Base-by-base conservation (phyloP, 2,329 filamentous ascomycete genomes). In the Cladosporium austrohemisphaericum region DNA sequence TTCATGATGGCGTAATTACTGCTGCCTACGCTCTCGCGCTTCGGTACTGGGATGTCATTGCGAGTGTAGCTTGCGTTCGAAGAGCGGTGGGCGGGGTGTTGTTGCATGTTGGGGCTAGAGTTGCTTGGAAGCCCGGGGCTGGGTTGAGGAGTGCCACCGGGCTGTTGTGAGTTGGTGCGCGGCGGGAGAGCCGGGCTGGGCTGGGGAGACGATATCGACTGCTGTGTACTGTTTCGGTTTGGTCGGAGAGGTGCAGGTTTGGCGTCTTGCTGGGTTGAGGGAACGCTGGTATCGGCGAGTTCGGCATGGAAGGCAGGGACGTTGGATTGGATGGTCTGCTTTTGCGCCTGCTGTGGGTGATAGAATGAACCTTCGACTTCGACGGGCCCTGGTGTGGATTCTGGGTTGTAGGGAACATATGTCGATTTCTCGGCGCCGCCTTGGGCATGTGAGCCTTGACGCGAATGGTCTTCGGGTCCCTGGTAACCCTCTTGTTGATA, bases 291-390 rank as follows among this genome's bases (percentile, higher is more conserved):
- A 31, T 50, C 47, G 9, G 47, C 47, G 5, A 65, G 50, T 46
- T 65, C 62, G 4, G 60, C 57, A 16, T 54, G 52, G 50, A 64
- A 63, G 13, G 52, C 52, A 9, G 47, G 47, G 10, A 36, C 25
- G 14, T 32, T 55, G 35, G 33, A 49, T 43, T 31, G 54, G 47
- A 18, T 33, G 31, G 7, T 53, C 45, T 26, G 56, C 40, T 32
- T 56, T 25, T 60, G 62, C 8, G 55, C 54, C 20, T 65, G 64
- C 2, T 66, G 57, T 10, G 58, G 44, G 32, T 70, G 63, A 53
- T 68, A 68, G 55, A 63, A 71, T 29, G 70, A 68, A 47, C 71
- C 71, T 8, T 68, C 69, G 2, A 74, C 57, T 49, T 74, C 71
- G 38, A 55, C 55, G 38, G 71, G 66, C 63, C 68, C 23, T 52